Evolutionary conservation across 2,329 filamentous ascomycete species (phyloP).

Genomic region (Tolypocladium ovalisporum): DNA sequence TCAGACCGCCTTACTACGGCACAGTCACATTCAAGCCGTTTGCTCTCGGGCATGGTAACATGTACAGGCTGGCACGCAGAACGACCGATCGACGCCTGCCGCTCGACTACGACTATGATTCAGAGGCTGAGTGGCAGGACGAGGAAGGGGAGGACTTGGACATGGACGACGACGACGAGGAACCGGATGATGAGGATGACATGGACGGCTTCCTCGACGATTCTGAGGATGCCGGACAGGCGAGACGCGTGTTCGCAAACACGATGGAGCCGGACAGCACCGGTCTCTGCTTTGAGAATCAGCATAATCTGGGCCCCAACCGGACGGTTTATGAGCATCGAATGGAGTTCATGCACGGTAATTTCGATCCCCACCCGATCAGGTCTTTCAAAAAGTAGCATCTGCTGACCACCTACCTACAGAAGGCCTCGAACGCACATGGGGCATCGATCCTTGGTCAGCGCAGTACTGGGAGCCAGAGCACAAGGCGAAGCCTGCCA

Average conservation of each 20-base stretch:
- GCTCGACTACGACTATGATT: conserved; percentile 75
- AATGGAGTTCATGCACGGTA: conserved; percentile 67
- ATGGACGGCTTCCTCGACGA: conserved; percentile 88
- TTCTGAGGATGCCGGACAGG: conserved; percentile 56
- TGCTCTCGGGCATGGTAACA: conserved; percentile 31
- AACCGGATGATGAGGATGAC: conserved; percentile 65
- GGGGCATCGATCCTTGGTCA: conserved; percentile 73
- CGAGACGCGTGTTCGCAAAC: conserved; percentile 48
- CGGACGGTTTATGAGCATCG: conserved; percentile 48
- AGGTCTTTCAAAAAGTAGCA: not conserved
- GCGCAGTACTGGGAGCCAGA: conserved; percentile 62
- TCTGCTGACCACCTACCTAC: not conserved
- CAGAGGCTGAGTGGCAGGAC: conserved; percentile 79
- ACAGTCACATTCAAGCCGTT: conserved; percentile 53
- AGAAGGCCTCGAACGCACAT: conserved; percentile 38
- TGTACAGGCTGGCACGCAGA: conserved; percentile 40
- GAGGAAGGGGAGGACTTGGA: conserved; percentile 59
- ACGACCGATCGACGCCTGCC: conserved; percentile 46
- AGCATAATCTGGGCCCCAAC: conserved; percentile 31
- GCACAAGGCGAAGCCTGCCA: conserved; percentile 16
- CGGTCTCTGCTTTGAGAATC: conserved; percentile 75
- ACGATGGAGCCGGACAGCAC: conserved; percentile 67
- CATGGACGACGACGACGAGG: conserved; percentile 58
- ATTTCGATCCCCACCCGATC: conserved; percentile 14
- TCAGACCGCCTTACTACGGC: conserved; percentile 61